These are phyloP conservation scores for Exophiala sp. DNA, from an alignment of 2,329 filamentous ascomycete species.

Conservation along the genomic window DNA sequence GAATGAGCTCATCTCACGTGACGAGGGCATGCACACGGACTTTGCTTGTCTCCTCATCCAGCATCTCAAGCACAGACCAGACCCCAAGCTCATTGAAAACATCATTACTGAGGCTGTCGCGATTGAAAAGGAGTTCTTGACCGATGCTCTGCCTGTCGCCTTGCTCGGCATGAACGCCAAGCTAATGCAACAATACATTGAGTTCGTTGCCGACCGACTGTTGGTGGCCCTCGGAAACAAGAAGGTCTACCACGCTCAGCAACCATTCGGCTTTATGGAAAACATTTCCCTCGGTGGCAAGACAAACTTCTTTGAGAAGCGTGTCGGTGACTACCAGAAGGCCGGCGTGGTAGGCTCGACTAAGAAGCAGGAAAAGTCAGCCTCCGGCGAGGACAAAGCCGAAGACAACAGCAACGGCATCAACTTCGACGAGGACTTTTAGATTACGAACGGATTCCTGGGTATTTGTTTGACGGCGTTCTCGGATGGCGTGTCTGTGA, in stretches of 20 bases:
- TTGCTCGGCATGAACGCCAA: conserved; percentile 96
- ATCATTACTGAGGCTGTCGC: conserved; percentile 91
- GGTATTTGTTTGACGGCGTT: conserved; percentile 15
- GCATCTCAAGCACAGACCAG: conserved; percentile 88
- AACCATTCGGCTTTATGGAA: conserved; percentile 99
- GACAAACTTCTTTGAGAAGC: conserved; percentile 99
- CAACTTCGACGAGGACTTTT: conserved; percentile 95
- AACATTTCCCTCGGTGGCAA: conserved; percentile 98
- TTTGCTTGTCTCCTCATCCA: conserved; percentile 97
- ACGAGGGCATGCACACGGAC: conserved; percentile 98
- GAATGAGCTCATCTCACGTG: conserved; percentile 98
- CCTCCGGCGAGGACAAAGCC: conserved; percentile 43
- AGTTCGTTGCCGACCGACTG: conserved; percentile 96
- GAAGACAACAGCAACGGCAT: conserved; percentile 61
- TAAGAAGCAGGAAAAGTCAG: conserved; percentile 61
- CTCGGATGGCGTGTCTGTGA: not conserved
- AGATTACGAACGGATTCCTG: conserved; percentile 38
- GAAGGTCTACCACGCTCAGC: conserved; percentile 85
- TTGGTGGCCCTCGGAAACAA: conserved; percentile 87
- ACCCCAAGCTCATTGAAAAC: conserved; percentile 69
- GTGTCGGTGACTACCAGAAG: conserved; percentile 98
- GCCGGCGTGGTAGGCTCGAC: conserved; percentile 94
- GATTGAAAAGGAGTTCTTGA: conserved; percentile 97
- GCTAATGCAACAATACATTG: conserved; percentile 99
- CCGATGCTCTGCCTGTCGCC: conserved; percentile 84